Evolutionary conservation across 73 alveolate genomes (phyloP), one percentile per base, ranked within the genome.

Genomic region (Strombidium stylifer): DNA sequence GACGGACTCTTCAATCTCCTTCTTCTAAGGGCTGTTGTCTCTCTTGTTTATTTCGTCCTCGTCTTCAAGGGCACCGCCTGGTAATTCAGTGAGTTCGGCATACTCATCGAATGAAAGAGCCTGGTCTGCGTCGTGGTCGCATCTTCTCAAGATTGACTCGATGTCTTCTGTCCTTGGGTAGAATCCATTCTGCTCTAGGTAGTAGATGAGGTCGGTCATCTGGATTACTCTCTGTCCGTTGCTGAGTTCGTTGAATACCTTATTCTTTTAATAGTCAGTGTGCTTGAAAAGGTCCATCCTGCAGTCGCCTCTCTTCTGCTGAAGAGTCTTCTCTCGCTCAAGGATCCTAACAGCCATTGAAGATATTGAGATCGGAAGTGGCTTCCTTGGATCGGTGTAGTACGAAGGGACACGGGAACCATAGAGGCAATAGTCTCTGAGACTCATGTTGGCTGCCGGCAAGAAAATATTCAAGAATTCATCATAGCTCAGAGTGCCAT

Each of bases 111-210:
- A 64, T 25, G 18, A 25, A 2, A 64, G 23, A 37, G 34, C 15
- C 26, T 64, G 51, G 20, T 64, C 78, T 6, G 41, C 78, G 10
- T 10, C 12, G 36, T 64, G 78, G 45, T 64, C 66, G 5, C 41
- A 24, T 26, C 78, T 42, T 28, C 78, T 44, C 1, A 64, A 25
- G 2, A 64, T 64, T 3, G 78, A 62, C 31, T 64, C 78, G 34
- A 64, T 35, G 37, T 64, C 78, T 7, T 64, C 78, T 10, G 19
- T 44, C 19, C 55, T 46, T 11, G 53, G 4, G 37, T n/a, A 5
- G 8, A 44, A 11, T 5, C 45, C 58, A 40, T 37, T 40, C 1
- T 50, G 3, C 32, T 41, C 19, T 11, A 64, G 20, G 45, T 25
- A 64, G 16, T 44, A 12, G 25, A 28, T 24, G 5, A 64, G 5